Evolutionary conservation across 2,329 filamentous ascomycete species (phyloP).

Genomic region (Ascochyta rabiei): DNA sequence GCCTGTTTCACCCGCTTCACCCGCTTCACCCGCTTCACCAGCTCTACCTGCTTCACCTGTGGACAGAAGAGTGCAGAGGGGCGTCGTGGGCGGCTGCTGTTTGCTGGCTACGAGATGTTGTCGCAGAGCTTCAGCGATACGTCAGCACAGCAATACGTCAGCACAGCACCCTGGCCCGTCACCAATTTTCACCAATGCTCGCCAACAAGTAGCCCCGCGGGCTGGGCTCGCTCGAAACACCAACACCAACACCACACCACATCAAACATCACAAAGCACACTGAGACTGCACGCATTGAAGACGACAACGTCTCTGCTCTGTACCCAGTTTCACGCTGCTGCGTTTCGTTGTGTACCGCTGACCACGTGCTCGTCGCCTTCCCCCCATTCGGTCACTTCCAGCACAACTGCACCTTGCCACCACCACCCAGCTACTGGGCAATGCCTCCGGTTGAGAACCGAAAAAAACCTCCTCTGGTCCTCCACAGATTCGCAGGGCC

Average conservation of each 20-base stretch:
- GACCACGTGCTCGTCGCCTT: background rate
- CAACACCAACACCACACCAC: background rate
- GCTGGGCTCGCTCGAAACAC: background rate
- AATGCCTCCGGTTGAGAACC: background rate
- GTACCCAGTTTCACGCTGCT: conserved; percentile 1
- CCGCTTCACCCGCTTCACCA: background rate
- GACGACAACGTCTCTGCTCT: background rate
- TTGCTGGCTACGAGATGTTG: conserved; percentile 5
- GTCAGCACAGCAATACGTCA: too few relatives aligned
- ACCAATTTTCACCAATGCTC: background rate
- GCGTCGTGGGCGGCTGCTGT: background rate
- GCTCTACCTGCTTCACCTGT: too few relatives aligned
- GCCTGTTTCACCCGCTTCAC: conserved; percentile 10
- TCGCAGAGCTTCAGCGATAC: background rate
- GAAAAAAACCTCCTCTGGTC: conserved; percentile 1
- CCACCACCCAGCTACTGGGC: background rate
- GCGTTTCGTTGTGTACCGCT: background rate
- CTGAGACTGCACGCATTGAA: conserved; percentile 12
- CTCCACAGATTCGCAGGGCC: background rate
- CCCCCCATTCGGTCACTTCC: background rate
- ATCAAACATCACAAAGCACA: conserved; percentile 4
- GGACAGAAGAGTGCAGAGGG: background rate
- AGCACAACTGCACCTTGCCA: background rate
- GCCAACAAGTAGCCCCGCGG: background rate
- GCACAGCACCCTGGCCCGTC: background rate